A percentile compares a stretch with the other conserved stretches of the same genome.
Evolutionary conservation across 495 filamentous ascomycete species (phyloP).

Genomic region (Aspergillus affinis): DNA sequence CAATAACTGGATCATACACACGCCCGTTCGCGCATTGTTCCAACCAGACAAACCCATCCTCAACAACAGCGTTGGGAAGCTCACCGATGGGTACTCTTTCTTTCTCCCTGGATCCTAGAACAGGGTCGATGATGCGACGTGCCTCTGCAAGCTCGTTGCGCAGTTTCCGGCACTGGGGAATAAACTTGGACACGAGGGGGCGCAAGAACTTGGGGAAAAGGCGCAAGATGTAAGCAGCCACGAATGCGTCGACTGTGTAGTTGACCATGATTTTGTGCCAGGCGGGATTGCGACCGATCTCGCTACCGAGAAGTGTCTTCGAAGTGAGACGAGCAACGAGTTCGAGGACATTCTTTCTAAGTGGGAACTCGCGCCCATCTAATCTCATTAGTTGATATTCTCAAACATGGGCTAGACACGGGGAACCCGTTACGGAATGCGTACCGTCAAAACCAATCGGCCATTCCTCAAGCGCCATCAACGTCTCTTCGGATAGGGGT

Average conservation of each 20-base stretch:
- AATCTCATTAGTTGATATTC: conserved; percentile 13
- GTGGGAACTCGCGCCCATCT: conserved; percentile 35
- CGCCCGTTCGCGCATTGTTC: conserved; percentile 22
- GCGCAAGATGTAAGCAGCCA: conserved; percentile 15
- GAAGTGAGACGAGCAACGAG: conserved; percentile 52
- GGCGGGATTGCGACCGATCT: conserved; percentile 48
- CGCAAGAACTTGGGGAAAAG: conserved; percentile 26
- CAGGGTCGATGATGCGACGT: conserved; percentile 21
- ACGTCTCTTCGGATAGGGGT: neutral
- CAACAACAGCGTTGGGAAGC: neutral
- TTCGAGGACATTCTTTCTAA: conserved; percentile 1
- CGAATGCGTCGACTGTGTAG: conserved; percentile 48
- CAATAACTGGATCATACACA: conserved; percentile 15
- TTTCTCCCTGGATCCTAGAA: conserved; percentile 15
- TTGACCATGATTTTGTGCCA: conserved; percentile 50
- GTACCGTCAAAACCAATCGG: neutral
- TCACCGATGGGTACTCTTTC: neutral
- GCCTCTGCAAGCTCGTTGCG: conserved; percentile 17
- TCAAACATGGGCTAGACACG: neutral
- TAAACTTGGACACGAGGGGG: conserved; percentile 21
- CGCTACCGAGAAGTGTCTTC: conserved; percentile 49
- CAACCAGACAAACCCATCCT: conserved; percentile 28
- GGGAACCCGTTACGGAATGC: neutral
- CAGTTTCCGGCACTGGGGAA: conserved; percentile 19
- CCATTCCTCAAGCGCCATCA: neutral